Base-by-base conservation (phyloP, 148 eudicot genomes). In the Chenopodium suecicum region DNA sequence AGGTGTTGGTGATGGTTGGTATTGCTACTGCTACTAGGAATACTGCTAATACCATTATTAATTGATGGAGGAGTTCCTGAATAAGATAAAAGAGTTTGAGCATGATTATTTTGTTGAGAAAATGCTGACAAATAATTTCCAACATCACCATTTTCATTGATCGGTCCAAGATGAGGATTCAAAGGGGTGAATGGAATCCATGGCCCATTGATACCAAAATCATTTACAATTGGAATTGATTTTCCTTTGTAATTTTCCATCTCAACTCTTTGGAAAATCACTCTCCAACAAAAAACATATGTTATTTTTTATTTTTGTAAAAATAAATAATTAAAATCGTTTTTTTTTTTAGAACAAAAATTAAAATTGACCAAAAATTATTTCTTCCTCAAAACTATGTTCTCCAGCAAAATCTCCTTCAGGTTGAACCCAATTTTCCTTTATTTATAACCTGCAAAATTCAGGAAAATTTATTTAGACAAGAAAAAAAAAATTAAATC, bases 151-250 rank as follows among this genome's bases (percentile, higher is more conserved):
- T 75, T 60, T 20, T 86, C 83, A 79, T 82, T 87, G 86, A 90
- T 90, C 89, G 83, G 89, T 48, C 60, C 67, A 72, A 67, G 32
- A 46, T 50, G 83, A 14, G 89, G 87, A 87, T 92, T 91, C 27
- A 81, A 79, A 47, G 94, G 92, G 70, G 95, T 88, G 2, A 60
- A 19, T 0, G 98, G 92, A 79, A 85, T 86, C 92, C 92, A 89
- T 22, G 87, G 67, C 22, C 83, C 80, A 19, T 87, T 82, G 79
- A 81, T 79, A 67, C 84, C 74, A 67, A 52, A 79, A 3, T 75
- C 83, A 78, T 63, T 80, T 27, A 66, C 82, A 11, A 66, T 80
- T 32, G 84, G 84, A 67, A 82, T 65, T 72, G 85, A 78, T 78
- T 73, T 85, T 44, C 85, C 86, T 47, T 50, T 64, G 13, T 81